Conservation (phyloP, 2,329 filamentous ascomycete genomes). For the Aspergillus tubingensis region DNA sequence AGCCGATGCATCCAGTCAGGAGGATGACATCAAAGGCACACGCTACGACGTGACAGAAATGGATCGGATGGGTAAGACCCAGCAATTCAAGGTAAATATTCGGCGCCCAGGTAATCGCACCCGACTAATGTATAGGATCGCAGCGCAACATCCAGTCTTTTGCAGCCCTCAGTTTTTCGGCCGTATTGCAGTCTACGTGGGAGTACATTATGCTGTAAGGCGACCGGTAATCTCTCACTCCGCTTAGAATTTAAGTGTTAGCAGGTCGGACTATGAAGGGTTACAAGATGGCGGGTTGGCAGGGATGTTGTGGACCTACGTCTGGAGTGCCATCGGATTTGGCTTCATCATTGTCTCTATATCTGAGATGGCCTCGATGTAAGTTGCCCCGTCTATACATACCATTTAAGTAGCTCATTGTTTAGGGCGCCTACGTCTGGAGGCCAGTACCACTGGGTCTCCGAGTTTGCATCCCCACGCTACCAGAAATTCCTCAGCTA, state of each 20-base stretch:
- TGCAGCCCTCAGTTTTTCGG: constrained; percentile 38
- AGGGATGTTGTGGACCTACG: constrained; percentile 33
- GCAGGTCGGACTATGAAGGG: constrained; percentile 29
- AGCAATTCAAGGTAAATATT: constrained; percentile 30
- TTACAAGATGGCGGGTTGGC: constrained; percentile 28
- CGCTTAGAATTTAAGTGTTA: background rate
- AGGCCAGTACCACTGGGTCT: constrained; percentile 63
- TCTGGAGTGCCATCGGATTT: constrained; percentile 63
- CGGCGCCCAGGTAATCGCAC: background rate
- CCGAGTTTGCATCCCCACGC: constrained; percentile 52
- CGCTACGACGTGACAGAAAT: constrained; percentile 29
- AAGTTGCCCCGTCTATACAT: background rate
- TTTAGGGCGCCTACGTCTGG: constrained; percentile 56
- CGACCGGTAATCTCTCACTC: too few species aligned
- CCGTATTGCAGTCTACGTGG: constrained; percentile 40
- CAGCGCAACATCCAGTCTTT: constrained; percentile 37
- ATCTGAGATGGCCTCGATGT: constrained; percentile 62
- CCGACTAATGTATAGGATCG: background rate
- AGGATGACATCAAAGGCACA: background rate
- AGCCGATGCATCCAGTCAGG: background rate
- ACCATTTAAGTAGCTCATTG: background rate
- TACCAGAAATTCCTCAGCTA: constrained; percentile 59
- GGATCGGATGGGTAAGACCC: constrained; percentile 34
- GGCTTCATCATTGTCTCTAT: constrained; percentile 62
- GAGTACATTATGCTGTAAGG: constrained; percentile 38